Evolutionary conservation across 371 early-diverging fungal species (phyloP), one percentile per base, ranked within the genome.

Genomic region (Aphelidium insulamus): DNA sequence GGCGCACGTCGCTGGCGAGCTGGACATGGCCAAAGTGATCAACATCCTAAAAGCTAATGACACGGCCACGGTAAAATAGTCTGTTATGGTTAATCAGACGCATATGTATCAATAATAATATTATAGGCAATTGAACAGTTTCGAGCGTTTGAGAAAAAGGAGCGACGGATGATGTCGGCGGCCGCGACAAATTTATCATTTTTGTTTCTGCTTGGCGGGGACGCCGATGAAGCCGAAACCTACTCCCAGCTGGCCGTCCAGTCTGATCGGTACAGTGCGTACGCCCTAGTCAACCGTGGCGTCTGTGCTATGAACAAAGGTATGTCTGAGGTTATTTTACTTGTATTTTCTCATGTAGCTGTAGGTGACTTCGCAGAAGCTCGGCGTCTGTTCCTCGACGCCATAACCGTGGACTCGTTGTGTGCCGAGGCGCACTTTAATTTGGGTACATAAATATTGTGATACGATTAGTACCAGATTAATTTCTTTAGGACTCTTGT

Each of bases 391-490:
- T 65, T 57, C 33, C 43, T 46, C 22, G 57, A 57, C 34, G 65
- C 60, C 14, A 35, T 60, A 15, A 41, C 44, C 14, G 50, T 57
- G 0, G 65, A 65, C 30, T 56, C 59, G 6, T 34, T 50, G 10
- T 62, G 65, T 39, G 49, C 55, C 3, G 65, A 65, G 30, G 59
- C 62, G 12, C 53, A 57, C 46, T 65, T 51, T 43, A 65, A 65
- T 30, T 33, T 60, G 1, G 57, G 54, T 52, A 36, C 7, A 20
- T 31, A 19, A n/a, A n/a, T n/a, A n/a, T n/a, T n/a, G n/a, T n/a
- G n/a, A n/a, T n/a, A n/a, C n/a, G n/a, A n/a, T n/a, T n/a, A n/a
- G n/a, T n/a, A n/a, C n/a, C n/a, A n/a, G n/a, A n/a, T n/a, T n/a
- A n/a, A n/a, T n/a, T n/a, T n/a, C 9, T 14, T 10, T n/a, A 40